Conservation (phyloP, 768 basidiomycete genomes). For the Termitomyces heimii region DNA sequence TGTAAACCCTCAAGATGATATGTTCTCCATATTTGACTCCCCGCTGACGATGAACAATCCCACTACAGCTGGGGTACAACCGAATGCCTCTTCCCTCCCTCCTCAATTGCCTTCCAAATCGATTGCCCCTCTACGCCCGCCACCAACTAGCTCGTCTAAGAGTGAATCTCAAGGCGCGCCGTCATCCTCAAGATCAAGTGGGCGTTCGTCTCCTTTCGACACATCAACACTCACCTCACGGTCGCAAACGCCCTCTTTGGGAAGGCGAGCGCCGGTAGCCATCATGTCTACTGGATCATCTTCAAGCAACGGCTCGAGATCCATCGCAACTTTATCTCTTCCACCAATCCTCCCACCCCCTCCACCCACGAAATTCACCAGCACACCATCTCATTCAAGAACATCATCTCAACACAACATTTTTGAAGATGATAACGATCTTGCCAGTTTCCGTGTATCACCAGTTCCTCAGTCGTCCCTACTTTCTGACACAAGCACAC, state of each 20-base stretch:
- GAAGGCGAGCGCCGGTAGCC: slow-evolving; percentile 18
- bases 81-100: slow-evolving; percentile 7
- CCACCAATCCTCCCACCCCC: slow-evolving; percentile 20
- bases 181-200: slow-evolving; percentile 1
- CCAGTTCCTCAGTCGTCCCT: slow-evolving; percentile 14
- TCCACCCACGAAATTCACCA: slow-evolving; percentile 14
- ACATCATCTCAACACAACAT: slow-evolving; percentile 17
- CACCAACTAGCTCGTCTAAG: neutral
- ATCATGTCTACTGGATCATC: slow-evolving; percentile 25
- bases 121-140: neutral
- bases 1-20: slow-evolving; percentile 14
- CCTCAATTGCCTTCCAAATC: neutral
- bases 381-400: slow-evolving; percentile 22
- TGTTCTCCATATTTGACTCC: slow-evolving; percentile 23
- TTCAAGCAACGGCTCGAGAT: slow-evolving; percentile 11
- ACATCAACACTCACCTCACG: slow-evolving; percentile 8
- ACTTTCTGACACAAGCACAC: slow-evolving; percentile 16
- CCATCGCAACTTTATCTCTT: slow-evolving; percentile 18
- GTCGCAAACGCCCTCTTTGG: slow-evolving; percentile 9
- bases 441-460: slow-evolving; percentile 41
- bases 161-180: slow-evolving; percentile 1
- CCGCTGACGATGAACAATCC: slow-evolving; percentile 9
- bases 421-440: slow-evolving; percentile 41
- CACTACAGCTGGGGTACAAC: slow-evolving; percentile 1
- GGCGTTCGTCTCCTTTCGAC: slow-evolving; percentile 9